Conservation (phyloP, 257 asterid genomes). For the Rubia yunnanensis region DNA sequence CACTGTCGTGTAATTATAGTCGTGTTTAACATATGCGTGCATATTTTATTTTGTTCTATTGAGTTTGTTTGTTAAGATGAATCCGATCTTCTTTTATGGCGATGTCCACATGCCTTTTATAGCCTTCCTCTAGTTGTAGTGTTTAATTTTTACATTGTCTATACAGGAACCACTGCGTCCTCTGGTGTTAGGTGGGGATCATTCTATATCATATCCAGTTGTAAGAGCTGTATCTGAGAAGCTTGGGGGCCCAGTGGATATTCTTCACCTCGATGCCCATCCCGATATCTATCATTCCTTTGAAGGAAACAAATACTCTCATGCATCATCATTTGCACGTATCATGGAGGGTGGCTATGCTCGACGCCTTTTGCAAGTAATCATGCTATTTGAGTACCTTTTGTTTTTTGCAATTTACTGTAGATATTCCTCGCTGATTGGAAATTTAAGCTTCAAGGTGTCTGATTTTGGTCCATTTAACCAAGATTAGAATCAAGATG, state of each 20-base stretch:
- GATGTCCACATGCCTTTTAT: no score
- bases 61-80: no score
- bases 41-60: no score
- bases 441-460: background rate
- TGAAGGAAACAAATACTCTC: slow-evolving; percentile 95
- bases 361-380: slow-evolving; percentile 86
- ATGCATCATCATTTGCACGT: slow-evolving; percentile 94
- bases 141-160: background rate
- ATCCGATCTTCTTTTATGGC: no score
- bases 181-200: slow-evolving; percentile 95
- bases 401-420: background rate
- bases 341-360: slow-evolving; percentile 99
- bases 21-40: no score
- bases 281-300: slow-evolving; percentile 89
- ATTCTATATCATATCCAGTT: slow-evolving; percentile 89
- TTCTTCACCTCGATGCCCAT: slow-evolving; percentile 98
- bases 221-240: slow-evolving; percentile 97
- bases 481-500: background rate
- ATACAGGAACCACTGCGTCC: slow-evolving; percentile 80
- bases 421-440: background rate
- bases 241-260: slow-evolving; percentile 94
- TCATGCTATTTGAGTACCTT: background rate
- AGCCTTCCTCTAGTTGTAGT: background rate
- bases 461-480: background rate
- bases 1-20: no score